Base-by-base conservation (phyloP, 495 filamentous ascomycete species). In the Penicillium fimorum region DNA sequence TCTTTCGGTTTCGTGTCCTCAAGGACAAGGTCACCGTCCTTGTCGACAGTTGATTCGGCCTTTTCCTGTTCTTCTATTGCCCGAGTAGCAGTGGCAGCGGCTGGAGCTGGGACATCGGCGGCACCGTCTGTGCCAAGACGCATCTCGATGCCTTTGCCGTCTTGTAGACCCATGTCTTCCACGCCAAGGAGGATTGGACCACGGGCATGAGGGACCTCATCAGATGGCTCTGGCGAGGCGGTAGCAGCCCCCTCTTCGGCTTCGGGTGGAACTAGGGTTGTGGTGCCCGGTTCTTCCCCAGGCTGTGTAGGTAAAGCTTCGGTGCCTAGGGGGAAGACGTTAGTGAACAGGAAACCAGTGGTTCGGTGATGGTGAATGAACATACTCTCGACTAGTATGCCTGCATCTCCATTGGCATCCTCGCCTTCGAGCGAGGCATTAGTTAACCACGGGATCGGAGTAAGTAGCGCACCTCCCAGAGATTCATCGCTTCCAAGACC, bases 371-470 rank as follows among this genome's bases (percentile, higher is more conserved):
- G 7, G 67, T 77, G 6, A 78, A 68, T 0, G 81, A 85, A 58
- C 40, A 27, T 68, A 70, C 70, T 64, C 47, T 70, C 58, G 50
- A 50, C 59, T 35, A 68, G 33, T 32, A 50, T 50, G 22, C 49
- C 61, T 12, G 50, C 56, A 29, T 61, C 50, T 15, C 63, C 74
- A 10, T 50, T 63, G 13, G 47, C 56, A 18, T 61, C 52, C 8
- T 65, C 74, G n/a, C 60, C 66, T 5, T 67, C 65, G 35, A 65
- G 65, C 8, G 74, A 72, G 51, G 69, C 55, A 63, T 73, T 74
- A 17, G 60, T 75, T 8, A 96, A 74, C 94, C 94, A 97, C 0
- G 92, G 89, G 44, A 98, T 98, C 0, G 93, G 93, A 0, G 94
- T 97, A 24, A 98, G 79, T 35, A 96, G 80, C 0, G 95, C 94